These are phyloP conservation scores for Pisolithus tinctorius DNA, from an alignment of 768 basidiomycete genomes.

Conservation along the genomic window DNA sequence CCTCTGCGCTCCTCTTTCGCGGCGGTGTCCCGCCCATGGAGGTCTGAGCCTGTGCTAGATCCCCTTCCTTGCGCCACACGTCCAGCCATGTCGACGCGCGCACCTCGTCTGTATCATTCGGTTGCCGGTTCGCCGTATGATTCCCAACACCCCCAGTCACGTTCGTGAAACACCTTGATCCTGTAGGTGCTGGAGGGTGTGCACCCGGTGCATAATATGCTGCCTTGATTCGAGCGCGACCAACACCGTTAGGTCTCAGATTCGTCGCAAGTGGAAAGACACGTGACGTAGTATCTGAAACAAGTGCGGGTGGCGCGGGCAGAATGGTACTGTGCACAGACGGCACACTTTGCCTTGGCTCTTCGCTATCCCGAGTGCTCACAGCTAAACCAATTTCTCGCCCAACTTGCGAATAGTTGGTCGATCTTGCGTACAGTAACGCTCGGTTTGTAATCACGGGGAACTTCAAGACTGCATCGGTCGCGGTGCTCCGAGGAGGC, in stretches of 20 bases:
- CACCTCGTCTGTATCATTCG: too few relatives aligned
- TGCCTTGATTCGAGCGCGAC: slow-evolving; percentile 63
- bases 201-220: slow-evolving; percentile 53
- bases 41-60: slow-evolving; percentile 26
- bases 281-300: slow-evolving; percentile 8
- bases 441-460: slow-evolving; percentile 32
- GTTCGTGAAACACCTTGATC: slow-evolving; percentile 27
- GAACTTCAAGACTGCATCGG: slow-evolving; percentile 34
- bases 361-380: slow-evolving; percentile 35
- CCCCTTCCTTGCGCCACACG: slow-evolving; percentile 15
- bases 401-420: slow-evolving; percentile 21
- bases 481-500: slow-evolving; percentile 35
- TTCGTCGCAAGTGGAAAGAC: slow-evolving; percentile 33
- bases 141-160: slow-evolving; percentile 23
- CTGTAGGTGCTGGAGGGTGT: slow-evolving; percentile 48
- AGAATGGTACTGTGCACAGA: slow-evolving; percentile 13
- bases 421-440: slow-evolving; percentile 43
- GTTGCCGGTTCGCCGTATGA: not conserved
- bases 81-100: slow-evolving; percentile 1
- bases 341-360: slow-evolving; percentile 29
- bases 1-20: slow-evolving; percentile 24
- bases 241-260: slow-evolving; percentile 31
- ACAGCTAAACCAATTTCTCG: slow-evolving; percentile 30
- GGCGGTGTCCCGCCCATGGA: slow-evolving; percentile 11
- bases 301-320: slow-evolving; percentile 10